Percentiles rank a stretch among this genome's conserved stretches.
Conservation (phyloP, 208 protist genomes). For the Entamoeba histolytica region DNA sequence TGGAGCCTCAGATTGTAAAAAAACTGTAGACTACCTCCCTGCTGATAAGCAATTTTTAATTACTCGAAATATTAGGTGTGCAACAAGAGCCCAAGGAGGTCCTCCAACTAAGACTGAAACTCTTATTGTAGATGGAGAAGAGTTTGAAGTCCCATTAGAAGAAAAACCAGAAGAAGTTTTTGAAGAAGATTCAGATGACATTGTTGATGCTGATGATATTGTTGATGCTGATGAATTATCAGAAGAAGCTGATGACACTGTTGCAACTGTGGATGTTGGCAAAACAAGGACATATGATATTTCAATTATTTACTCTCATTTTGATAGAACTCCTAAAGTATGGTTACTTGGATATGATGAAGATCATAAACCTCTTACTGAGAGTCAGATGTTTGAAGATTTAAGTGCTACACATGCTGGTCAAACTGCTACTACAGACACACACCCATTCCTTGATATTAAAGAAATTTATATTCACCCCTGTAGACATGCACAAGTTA, state of each 20-base stretch:
- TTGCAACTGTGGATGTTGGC: background rate
- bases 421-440: conserved; percentile 4
- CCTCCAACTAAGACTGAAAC: background rate
- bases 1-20: background rate
- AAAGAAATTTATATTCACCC: conserved; percentile 4
- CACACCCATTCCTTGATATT: conserved; percentile 6
- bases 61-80: background rate
- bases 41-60: conserved; percentile 7
- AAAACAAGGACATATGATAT: background rate
- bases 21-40: background rate
- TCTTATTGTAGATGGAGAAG: background rate
- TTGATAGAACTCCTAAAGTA: background rate
- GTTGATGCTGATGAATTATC: background rate
- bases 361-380: conserved; percentile 1
- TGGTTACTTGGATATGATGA: conserved; percentile 5
- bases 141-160: background rate
- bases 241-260: background rate
- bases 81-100: background rate
- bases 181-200: background rate
- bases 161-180: background rate
- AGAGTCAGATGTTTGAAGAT: conserved; percentile 12
- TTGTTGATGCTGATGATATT: background rate
- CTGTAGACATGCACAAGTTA: conserved; percentile 10
- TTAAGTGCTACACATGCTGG: conserved; percentile 1
- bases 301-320: conserved; percentile 3